phyloP scores from a whole-genome alignment of 1,284 basidiomycete species.

The Phylloboletellus chloephorus region DNA sequence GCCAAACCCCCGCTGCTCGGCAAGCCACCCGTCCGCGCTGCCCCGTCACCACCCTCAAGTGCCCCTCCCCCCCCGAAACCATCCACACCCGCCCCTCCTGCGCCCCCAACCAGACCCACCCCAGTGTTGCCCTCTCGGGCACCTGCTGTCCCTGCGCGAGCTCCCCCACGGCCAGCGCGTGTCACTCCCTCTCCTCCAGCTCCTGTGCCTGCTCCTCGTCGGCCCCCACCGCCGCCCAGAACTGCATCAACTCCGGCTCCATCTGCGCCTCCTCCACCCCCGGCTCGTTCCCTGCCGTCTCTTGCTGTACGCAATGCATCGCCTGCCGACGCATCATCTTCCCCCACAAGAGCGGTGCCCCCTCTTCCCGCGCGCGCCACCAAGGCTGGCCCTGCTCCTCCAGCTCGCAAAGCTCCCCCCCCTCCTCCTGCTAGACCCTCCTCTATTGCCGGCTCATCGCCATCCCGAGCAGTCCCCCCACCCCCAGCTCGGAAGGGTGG shows the following conservation, averaged over 20 bases:
- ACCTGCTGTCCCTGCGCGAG: constrained; percentile 23
- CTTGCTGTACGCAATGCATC: constrained; percentile 16
- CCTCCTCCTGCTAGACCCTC: constrained; percentile 34
- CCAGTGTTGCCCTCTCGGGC: constrained; percentile 25
- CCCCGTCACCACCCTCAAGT: constrained; percentile 32
- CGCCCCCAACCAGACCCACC: constrained; percentile 21
- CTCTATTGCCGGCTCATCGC: constrained; percentile 22
- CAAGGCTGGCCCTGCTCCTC: constrained; percentile 16
- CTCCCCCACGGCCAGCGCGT: constrained; percentile 22
- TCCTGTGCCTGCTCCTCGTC: constrained; percentile 35
- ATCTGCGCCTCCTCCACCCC: constrained; percentile 26
- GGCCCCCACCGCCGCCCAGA: constrained; percentile 33
- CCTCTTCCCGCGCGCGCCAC: constrained; percentile 25
- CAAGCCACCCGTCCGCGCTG: constrained; percentile 56
- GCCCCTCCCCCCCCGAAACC: constrained; percentile 29
- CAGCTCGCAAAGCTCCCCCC: constrained; percentile 26
- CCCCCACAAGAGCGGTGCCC: constrained; percentile 28
- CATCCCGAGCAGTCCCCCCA: constrained; percentile 27
- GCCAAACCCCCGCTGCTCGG: constrained; percentile 59
- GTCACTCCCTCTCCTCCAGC: constrained; percentile 31
- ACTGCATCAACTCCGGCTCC: constrained; percentile 31
- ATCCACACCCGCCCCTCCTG: constrained; percentile 22
- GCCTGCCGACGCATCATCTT: constrained; percentile 20
- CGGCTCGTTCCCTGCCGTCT: constrained; percentile 23
- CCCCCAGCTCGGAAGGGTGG: constrained; percentile 30